Evolutionary conservation across 495 filamentous ascomycete species (phyloP), one percentile per base, ranked within the genome.

Genomic region (Talaromyces liani): DNA sequence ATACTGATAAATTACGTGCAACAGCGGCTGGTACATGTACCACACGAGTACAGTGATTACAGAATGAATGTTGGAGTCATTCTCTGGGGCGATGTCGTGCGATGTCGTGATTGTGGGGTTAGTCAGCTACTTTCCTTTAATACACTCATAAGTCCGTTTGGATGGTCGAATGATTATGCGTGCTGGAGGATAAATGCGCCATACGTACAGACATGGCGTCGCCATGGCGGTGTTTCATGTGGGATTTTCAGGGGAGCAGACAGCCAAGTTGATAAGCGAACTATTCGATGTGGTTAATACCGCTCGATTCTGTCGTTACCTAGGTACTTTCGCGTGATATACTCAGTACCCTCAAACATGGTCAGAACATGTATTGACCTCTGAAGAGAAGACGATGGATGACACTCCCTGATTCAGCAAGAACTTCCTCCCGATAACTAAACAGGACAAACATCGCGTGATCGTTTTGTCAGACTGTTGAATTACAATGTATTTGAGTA

Each of bases 81-180:
- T 56, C 14, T 56, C 53, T 56, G 53, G 27, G 53, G 53, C 53
- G 53, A 56, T 56, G 53, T 56, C 53, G 53, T 56, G 53, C 53
- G 53, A 56, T 56, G 53, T 24, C 22, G 53, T 56, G 53, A 56
- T 56, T 56, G 53, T 56, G 45, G 45, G 45, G 45, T 49, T 49
- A 49, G 45, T 49, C 45, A 49, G n/a, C 45, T 49, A 6, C 41
- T 2, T n/a, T n/a, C 41, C 41, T 3, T 39, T 12, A 14, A 12
- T 39, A 39, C 8, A 16, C 10, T 39, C 7, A 4, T 39, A 39
- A 12, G 14, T 41, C 14, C 3, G 0, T 14, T 39, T 9, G 2
- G 12, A 4, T 4, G 34, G 10, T 14, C 9, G 34, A 47, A 27
- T 31, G 5, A 49, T 20, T 9, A 6, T 8, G 7, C 16, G 2